A percentile compares a stretch with the other conserved stretches of the same genome.
These are phyloP conservation scores for Carex littledalei DNA, from an alignment of 176 grass and related monocot species.

Conservation along the genomic window DNA sequence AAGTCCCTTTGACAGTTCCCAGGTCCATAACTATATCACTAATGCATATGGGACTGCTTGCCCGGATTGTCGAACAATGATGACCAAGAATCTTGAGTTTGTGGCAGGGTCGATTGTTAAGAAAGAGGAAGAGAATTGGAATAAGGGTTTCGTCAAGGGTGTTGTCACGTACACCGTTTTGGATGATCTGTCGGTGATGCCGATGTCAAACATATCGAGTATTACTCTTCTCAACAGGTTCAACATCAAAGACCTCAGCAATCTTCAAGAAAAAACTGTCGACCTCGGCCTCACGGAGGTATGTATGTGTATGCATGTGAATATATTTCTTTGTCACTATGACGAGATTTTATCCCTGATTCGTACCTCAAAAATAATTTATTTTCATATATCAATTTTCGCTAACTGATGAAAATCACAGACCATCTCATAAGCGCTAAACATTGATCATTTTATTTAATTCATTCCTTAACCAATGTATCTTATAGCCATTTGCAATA, in stretches of 20 bases:
- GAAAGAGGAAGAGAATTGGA: neutral
- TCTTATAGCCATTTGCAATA: too few species aligned
- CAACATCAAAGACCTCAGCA: neutral
- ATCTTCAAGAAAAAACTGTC: conserved; percentile 27
- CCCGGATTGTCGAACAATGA: neutral
- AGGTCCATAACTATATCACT: neutral
- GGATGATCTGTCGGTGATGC: conserved; percentile 33
- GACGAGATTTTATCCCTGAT: too few species aligned
- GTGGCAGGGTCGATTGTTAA: neutral
- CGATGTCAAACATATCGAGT: conserved; percentile 33
- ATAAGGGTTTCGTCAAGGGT: too few species aligned
- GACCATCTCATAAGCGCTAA: too few species aligned
- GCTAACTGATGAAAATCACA: too few species aligned
- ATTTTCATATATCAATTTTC: too few species aligned
- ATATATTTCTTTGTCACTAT: too few species aligned
- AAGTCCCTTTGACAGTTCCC: too few species aligned
- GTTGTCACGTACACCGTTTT: neutral
- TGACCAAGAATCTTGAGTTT: neutral
- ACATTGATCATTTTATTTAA: too few species aligned
- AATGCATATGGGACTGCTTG: neutral
- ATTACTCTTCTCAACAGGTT: conserved; percentile 25
- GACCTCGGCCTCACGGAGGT: conserved; percentile 26
- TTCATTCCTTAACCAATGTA: too few species aligned
- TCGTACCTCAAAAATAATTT: too few species aligned
- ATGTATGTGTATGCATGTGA: too few species aligned